Evolutionary conservation across 805 yeast species (phyloP).

Genomic region (Babjeviella inositovora): DNA sequence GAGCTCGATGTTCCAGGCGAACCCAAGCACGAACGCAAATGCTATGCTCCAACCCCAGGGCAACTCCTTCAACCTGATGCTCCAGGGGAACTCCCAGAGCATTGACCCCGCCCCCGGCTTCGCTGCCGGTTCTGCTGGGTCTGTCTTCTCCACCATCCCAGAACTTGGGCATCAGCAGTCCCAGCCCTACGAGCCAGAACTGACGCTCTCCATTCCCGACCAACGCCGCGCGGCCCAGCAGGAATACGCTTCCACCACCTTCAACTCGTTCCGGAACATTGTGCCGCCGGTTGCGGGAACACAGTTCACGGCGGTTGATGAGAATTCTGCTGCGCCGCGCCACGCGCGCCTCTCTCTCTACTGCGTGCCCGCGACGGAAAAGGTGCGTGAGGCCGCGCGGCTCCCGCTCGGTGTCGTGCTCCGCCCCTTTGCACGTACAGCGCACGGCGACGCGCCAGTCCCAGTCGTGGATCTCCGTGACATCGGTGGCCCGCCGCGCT

Average conservation of each 20-base stretch:
- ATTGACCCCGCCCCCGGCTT: neutral
- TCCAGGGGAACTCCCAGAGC: neutral
- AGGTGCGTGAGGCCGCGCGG: constrained; percentile 48
- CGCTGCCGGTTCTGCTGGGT: no score
- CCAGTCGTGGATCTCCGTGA: constrained; percentile 51
- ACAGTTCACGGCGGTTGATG: constrained; percentile 55
- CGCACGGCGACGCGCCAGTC: constrained; percentile 28
- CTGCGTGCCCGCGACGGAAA: constrained; percentile 63
- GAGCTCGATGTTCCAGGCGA: no score
- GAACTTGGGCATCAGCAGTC: no score
- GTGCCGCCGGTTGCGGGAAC: constrained; percentile 76
- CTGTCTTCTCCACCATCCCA: no score
- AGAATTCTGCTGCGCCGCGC: constrained; percentile 74
- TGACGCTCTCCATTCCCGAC: constrained; percentile 2
- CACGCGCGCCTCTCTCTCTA: constrained; percentile 69
- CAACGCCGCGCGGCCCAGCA: constrained; percentile 9
- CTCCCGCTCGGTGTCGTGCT: constrained; percentile 72
- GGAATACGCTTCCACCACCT: constrained; percentile 22
- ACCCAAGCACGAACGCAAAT: no score
- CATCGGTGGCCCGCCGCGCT: constrained; percentile 65
- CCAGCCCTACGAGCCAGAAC: constrained; percentile 2
- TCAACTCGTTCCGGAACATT: constrained; percentile 61
- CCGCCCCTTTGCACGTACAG: constrained; percentile 67
- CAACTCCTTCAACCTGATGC: neutral
- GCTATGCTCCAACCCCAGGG: neutral